These are phyloP conservation scores for Clonostachys rhizophaga DNA, from an alignment of 2,329 filamentous ascomycete species.

Conservation along the genomic window DNA sequence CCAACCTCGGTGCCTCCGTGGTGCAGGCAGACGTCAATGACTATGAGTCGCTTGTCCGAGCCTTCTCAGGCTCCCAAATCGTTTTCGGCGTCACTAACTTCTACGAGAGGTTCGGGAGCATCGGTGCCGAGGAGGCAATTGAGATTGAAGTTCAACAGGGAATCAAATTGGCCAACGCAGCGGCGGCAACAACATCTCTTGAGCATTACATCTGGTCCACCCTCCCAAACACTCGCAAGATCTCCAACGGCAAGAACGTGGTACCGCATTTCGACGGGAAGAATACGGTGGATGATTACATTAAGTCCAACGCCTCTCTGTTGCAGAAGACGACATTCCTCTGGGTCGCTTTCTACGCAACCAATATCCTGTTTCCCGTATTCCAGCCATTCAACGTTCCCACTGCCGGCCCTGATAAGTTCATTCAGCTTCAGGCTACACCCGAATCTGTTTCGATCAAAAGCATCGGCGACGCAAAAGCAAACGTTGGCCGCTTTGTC, in stretches of 20 bases:
- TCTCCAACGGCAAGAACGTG: conserved; percentile 20
- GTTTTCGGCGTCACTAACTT: conserved; percentile 22
- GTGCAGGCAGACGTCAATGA: conserved; percentile 20
- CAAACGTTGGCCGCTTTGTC: conserved; percentile 24
- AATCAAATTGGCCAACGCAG: conserved; percentile 34
- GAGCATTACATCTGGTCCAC: conserved; percentile 41
- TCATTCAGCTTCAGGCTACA: conserved; percentile 19
- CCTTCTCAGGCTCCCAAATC: conserved; percentile 23
- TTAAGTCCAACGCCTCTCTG: conserved; percentile 19
- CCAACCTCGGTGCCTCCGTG: conserved; percentile 24
- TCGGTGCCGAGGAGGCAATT: conserved; percentile 20
- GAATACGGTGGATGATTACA: conserved; percentile 29
- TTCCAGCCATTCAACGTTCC: conserved; percentile 3
- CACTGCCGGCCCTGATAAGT: conserved; percentile 7
- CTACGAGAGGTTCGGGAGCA: conserved; percentile 24
- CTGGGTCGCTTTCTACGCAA: conserved; percentile 25
- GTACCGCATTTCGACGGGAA: conserved; percentile 38
- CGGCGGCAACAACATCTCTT: conserved; percentile 24
- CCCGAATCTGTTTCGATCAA: conserved; percentile 16
- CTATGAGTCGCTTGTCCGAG: conserved; percentile 17
- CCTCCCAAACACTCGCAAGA: conserved; percentile 22
- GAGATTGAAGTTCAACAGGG: conserved; percentile 30
- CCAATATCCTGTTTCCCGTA: conserved; percentile 17
- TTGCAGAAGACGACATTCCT: conserved; percentile 32
- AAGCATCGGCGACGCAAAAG: conserved; percentile 18